Percentiles rank a stretch among this genome's conserved stretches.
Conservation (phyloP, 2,329 filamentous ascomycete species). For the Gremmenia infestans region DNA sequence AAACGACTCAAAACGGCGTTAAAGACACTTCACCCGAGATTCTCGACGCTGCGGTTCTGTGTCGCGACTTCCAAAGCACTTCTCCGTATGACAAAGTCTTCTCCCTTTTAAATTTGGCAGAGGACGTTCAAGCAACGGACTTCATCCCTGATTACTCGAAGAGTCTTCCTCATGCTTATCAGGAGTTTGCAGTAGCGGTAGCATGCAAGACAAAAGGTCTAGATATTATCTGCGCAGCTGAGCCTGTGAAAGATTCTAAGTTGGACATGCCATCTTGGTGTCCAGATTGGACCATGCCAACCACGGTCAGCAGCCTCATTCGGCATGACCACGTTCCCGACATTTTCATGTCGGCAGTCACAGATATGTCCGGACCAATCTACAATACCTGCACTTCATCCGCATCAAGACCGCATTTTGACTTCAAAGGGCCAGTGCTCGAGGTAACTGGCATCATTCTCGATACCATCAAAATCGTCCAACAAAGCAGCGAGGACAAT, state of each 20-base stretch:
- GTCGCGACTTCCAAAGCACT: conserved; percentile 9
- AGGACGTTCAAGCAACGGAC: conserved; percentile 3
- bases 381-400: neutral
- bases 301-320: conserved; percentile 5
- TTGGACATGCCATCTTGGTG: conserved; percentile 5
- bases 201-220: conserved; percentile 3
- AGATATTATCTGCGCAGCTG: conserved; percentile 9
- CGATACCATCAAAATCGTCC: conserved; percentile 2
- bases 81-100: conserved; percentile 11
- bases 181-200: conserved; percentile 4
- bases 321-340: conserved; percentile 6
- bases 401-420: neutral
- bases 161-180: neutral
- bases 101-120: conserved; percentile 6
- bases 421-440: neutral
- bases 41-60: conserved; percentile 3
- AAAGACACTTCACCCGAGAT: conserved; percentile 4
- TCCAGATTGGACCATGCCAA: conserved; percentile 10
- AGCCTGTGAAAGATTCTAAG: neutral
- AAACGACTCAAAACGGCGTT: neutral
- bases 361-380: conserved; percentile 4
- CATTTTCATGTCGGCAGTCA: conserved; percentile 1
- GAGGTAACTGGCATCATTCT: conserved; percentile 5
- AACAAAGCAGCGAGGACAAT: neutral
- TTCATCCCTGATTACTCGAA: conserved; percentile 6